These are phyloP conservation scores for Aspergillus novoparasiticus DNA, from an alignment of 2,329 filamentous ascomycete species.

Conservation along the genomic window DNA sequence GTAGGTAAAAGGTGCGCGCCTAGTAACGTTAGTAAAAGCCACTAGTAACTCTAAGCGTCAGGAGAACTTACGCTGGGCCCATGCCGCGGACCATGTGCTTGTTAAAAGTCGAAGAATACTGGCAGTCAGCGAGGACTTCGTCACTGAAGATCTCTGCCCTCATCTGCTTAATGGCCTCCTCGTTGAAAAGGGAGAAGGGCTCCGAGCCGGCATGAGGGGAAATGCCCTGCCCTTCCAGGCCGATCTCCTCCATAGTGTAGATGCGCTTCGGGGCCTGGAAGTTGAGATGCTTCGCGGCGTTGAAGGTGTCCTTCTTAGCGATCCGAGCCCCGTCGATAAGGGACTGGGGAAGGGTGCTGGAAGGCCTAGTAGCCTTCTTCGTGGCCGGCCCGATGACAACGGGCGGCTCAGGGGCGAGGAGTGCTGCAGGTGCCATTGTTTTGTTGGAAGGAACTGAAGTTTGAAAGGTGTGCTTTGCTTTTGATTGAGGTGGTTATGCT, in stretches of 20 bases:
- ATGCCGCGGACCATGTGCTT: conserved; percentile 55
- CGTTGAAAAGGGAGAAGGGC: conserved; percentile 64
- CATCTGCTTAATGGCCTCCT: conserved; percentile 63
- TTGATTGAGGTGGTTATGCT: neutral
- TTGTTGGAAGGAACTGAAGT: neutral
- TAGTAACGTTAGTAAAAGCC: neutral
- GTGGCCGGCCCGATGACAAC: conserved; percentile 15
- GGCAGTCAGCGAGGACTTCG: conserved; percentile 58
- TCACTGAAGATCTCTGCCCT: conserved; percentile 60
- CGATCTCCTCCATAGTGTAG: conserved; percentile 60
- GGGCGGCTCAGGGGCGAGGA: neutral
- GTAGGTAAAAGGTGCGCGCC: neutral
- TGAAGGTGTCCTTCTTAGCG: conserved; percentile 41
- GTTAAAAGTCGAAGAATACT: conserved; percentile 59
- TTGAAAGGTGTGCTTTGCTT: neutral
- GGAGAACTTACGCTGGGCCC: conserved; percentile 50
- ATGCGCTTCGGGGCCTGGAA: conserved; percentile 54
- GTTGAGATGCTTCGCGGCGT: conserved; percentile 56
- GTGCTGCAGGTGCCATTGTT: neutral
- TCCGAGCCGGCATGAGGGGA: conserved; percentile 64
- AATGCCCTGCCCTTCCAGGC: conserved; percentile 55
- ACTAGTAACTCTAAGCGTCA: neutral
- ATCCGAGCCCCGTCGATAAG: conserved; percentile 11
- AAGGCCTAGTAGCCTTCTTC: conserved; percentile 21
- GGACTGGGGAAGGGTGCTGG: conserved; percentile 14